Conservation (phyloP, 305 asterid genomes). For the Fraxinus latifolia region DNA sequence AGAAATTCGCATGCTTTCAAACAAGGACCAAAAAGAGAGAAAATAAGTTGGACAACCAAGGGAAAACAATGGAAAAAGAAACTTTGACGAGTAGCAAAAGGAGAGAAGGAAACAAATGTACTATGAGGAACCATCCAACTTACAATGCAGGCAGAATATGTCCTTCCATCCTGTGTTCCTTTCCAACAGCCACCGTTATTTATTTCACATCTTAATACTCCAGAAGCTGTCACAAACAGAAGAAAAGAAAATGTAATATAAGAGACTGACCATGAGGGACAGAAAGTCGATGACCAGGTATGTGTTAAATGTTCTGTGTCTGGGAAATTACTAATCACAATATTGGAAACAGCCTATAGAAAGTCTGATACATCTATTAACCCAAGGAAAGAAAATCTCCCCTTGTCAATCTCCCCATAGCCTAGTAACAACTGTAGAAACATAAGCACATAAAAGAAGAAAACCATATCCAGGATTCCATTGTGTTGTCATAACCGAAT, state of each 20-base stretch:
- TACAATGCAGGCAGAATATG: conserved; percentile 91
- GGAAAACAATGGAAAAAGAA: not conserved
- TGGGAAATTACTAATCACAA: not conserved
- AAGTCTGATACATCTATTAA: not conserved
- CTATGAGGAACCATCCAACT: conserved; percentile 30
- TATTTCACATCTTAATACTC: conserved; percentile 77
- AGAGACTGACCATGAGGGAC: not conserved
- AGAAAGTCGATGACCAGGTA: not conserved
- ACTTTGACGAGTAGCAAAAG: not conserved
- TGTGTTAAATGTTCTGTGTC: not conserved
- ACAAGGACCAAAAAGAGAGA: conserved; percentile 3
- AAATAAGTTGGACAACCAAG: not conserved
- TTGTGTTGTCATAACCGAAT: not conserved
- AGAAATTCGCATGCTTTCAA: not conserved
- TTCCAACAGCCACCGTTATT: conserved; percentile 96
- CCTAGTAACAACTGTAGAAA: not conserved
- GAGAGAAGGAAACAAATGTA: not conserved
- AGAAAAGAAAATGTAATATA: not conserved
- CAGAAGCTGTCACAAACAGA: conserved; percentile 62
- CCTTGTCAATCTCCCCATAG: not conserved
- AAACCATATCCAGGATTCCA: not conserved
- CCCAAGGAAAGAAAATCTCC: not conserved
- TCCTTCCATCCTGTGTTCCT: conserved; percentile 58
- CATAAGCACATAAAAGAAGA: not conserved
- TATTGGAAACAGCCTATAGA: not conserved